Evolutionary conservation across 768 basidiomycete genomes (phyloP).

Genomic region (Lactarius quietus): DNA sequence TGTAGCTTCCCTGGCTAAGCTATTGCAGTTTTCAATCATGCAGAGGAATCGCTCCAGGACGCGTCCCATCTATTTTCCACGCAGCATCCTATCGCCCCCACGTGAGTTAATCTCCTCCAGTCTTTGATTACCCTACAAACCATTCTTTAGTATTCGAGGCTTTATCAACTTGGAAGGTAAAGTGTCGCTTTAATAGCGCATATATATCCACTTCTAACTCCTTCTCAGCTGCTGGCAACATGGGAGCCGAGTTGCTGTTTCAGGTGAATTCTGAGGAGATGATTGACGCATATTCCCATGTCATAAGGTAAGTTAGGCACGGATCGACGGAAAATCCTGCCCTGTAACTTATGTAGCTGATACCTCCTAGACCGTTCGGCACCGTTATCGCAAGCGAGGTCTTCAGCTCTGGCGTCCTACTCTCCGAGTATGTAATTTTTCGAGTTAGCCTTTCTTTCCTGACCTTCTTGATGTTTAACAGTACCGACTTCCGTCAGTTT

Average conservation of each 20-base stretch:
- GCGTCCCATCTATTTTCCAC: conserved; percentile 92
- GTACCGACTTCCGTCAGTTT: conserved; percentile 95
- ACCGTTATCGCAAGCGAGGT: conserved; percentile 89
- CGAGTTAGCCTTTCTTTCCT: neutral
- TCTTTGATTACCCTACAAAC: conserved; percentile 6
- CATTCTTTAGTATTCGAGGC: conserved; percentile 60
- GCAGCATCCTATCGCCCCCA: conserved; percentile 70
- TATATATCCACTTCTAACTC: conserved; percentile 1
- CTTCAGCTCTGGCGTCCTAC: conserved; percentile 84
- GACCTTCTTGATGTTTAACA: conserved; percentile 31
- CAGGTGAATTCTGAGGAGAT: conserved; percentile 95
- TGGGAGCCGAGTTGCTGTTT: conserved; percentile 87
- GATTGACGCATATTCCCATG: conserved; percentile 85
- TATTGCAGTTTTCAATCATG: conserved; percentile 83
- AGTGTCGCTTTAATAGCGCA: neutral
- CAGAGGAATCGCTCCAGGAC: conserved; percentile 93
- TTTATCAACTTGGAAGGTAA: conserved; percentile 88
- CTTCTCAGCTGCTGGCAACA: conserved; percentile 71
- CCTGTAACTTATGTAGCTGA: no score
- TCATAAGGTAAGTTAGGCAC: conserved; percentile 59
- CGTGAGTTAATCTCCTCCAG: conserved; percentile 37
- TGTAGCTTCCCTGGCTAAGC: conserved; percentile 4
- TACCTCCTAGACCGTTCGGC: conserved; percentile 66
- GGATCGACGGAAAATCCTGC: neutral
- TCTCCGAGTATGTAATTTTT: conserved; percentile 65